Evolutionary conservation across 2,329 filamentous ascomycete genomes (phyloP), one percentile per base, ranked within the genome.

Genomic region (Hypomyces rosellus): DNA sequence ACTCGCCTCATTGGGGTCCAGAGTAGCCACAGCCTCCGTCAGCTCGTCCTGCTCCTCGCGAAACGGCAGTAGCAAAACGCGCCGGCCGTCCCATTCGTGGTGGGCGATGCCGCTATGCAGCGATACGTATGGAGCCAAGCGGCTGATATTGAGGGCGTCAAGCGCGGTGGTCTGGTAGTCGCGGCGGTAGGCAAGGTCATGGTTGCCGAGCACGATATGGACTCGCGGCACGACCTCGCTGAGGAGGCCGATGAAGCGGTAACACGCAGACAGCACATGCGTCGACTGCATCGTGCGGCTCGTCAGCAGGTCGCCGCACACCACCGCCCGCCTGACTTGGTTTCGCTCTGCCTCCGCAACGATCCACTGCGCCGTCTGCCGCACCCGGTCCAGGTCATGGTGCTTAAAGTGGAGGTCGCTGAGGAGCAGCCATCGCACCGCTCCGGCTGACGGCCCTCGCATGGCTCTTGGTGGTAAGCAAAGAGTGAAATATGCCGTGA

Each of bases 161-260:
- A 61, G 57, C 0, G 59, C 59, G 0, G 56, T 61, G 1, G 54
- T 61, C 40, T 58, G 42, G 41, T 61, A 59, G 36, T 61, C 58
- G 13, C 56, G 58, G 46, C 56, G 54, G 20, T 61, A 60, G 25
- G 57, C 51, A 16, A 61, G 58, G 3, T 61, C 54, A 48, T 61
- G 59, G 34, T 61, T 61, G 11, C 59, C 59, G 8, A 61, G 57
- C 5, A 61, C 0, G 40, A 61, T 50, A 33, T 61, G 50, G 13
- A 61, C 16, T 9, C 39, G 50, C 4, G 57, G 56, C 9, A 59
- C 47, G 5, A 38, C 22, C 6, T 57, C 50, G 42, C 46, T 60
- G 22, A 60, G 45, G 5, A 14, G 36, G 34, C 50, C 13, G 37
- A 60, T 46, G 52, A 60, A 60, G 11, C 48, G 52, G 9, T 46